Conservation (phyloP, 495 filamentous ascomycete genomes). For the Acidomyces sp. region DNA sequence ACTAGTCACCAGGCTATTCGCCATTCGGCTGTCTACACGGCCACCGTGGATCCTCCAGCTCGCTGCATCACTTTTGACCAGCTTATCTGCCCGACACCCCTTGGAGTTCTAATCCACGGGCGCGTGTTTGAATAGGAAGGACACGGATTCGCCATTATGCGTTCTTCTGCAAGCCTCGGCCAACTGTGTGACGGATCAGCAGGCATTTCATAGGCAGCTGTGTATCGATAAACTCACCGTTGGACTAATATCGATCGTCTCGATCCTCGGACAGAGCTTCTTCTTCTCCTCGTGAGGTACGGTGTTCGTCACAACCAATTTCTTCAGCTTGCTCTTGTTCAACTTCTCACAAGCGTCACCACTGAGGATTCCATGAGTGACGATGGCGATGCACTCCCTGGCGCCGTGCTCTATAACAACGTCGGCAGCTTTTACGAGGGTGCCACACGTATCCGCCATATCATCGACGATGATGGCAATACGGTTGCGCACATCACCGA, state of each 20-base stretch:
- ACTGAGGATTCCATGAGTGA: constrained; percentile 89
- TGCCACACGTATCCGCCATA: constrained; percentile 94
- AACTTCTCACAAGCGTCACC: constrained; percentile 84
- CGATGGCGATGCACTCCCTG: constrained; percentile 77
- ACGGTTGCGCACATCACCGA: constrained; percentile 48
- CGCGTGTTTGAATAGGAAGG: constrained; percentile 88
- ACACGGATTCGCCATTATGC: constrained; percentile 89
- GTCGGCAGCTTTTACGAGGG: constrained; percentile 81
- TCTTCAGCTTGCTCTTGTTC: constrained; percentile 64
- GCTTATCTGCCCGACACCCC: too few species aligned
- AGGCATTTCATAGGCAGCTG: constrained; percentile 35
- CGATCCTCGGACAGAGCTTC: constrained; percentile 59
- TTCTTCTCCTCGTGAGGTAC: constrained; percentile 80
- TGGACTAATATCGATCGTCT: constrained; percentile 86
- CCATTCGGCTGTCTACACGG: too few species aligned
- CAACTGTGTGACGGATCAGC: constrained; percentile 23
- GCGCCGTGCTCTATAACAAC: constrained; percentile 85
- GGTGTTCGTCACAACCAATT: constrained; percentile 93
- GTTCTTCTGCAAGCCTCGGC: constrained; percentile 67
- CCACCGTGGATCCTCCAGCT: too few species aligned
- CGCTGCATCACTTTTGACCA: too few species aligned
- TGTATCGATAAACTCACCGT: constrained; percentile 42
- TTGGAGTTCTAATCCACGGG: constrained; percentile 32
- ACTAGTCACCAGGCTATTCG: too few species aligned
- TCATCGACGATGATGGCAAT: constrained; percentile 53